phyloP scores from a whole-genome alignment of 495 filamentous ascomycete species.

The Aspergillus panamensis region DNA sequence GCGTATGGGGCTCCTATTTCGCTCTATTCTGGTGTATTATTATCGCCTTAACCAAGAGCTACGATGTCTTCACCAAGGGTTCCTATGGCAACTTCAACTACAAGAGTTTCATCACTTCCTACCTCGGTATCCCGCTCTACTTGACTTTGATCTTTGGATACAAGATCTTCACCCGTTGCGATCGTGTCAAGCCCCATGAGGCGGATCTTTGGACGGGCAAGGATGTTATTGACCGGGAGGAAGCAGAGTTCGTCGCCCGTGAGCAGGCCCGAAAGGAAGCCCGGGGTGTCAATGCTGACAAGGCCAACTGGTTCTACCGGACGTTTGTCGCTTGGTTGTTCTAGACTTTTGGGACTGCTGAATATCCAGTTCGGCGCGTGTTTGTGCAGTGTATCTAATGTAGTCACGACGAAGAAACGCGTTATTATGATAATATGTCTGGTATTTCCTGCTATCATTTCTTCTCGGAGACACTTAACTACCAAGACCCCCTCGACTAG shows the following conservation, averaged over 20 bases:
- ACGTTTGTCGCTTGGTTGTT: conserved; percentile 67
- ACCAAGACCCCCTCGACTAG: too few species aligned
- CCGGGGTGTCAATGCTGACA: conserved; percentile 35
- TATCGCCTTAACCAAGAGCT: conserved; percentile 76
- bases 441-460: background rate
- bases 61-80: conserved; percentile 60
- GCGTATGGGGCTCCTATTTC: conserved; percentile 60
- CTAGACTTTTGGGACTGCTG: conserved; percentile 24
- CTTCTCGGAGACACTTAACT: too few species aligned
- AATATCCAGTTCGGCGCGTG: background rate
- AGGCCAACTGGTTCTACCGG: conserved; percentile 55
- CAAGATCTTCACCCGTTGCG: conserved; percentile 54
- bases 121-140: conserved; percentile 79
- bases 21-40: conserved; percentile 67
- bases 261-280: conserved; percentile 37
- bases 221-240: conserved; percentile 69
- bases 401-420: background rate
- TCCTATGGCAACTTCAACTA: conserved; percentile 58
- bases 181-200: conserved; percentile 51
- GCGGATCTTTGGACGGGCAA: conserved; percentile 72
- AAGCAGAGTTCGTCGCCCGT: conserved; percentile 61
- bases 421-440: background rate
- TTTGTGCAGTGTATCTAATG: background rate
- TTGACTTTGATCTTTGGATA: conserved; percentile 68
- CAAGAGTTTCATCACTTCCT: conserved; percentile 76